Conservation (phyloP, 257 asterid genomes). For the Euphrasia confusa region DNA sequence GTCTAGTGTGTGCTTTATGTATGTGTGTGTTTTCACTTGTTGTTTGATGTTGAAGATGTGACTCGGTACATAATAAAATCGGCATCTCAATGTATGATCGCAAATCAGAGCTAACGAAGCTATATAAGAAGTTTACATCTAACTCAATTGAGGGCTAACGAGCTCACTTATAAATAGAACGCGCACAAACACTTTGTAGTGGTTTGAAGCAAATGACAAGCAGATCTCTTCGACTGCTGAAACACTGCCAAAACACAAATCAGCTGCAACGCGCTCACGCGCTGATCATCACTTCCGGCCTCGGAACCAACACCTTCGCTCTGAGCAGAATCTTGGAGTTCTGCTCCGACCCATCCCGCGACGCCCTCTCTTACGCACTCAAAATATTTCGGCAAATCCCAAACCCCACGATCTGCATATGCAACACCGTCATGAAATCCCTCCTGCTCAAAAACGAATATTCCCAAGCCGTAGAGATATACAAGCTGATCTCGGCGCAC, state of each 20-base stretch:
- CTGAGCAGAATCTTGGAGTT: conserved; percentile 71
- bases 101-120: too few species aligned
- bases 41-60: too few species aligned
- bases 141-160: too few species aligned
- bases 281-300: conserved; percentile 46
- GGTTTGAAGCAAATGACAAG: conserved; percentile 27
- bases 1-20: too few species aligned
- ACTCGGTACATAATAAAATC: too few species aligned
- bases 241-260: conserved; percentile 42
- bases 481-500: conserved; percentile 38
- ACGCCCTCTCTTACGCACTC: conserved; percentile 37
- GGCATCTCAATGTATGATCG: too few species aligned
- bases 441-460: conserved; percentile 41
- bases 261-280: conserved; percentile 53
- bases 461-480: conserved; percentile 28
- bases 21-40: too few species aligned
- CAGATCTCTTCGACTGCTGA: conserved; percentile 42
- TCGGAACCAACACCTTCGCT: conserved; percentile 49
- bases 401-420: conserved; percentile 61
- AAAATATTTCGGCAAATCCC: conserved; percentile 44
- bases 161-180: too few species aligned
- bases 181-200: too few species aligned
- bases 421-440: conserved; percentile 59
- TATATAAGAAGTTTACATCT: too few species aligned
- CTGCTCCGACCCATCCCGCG: conserved; percentile 51